Conservation (phyloP, 176 grass and related monocot species). For the Poa pratensis region DNA sequence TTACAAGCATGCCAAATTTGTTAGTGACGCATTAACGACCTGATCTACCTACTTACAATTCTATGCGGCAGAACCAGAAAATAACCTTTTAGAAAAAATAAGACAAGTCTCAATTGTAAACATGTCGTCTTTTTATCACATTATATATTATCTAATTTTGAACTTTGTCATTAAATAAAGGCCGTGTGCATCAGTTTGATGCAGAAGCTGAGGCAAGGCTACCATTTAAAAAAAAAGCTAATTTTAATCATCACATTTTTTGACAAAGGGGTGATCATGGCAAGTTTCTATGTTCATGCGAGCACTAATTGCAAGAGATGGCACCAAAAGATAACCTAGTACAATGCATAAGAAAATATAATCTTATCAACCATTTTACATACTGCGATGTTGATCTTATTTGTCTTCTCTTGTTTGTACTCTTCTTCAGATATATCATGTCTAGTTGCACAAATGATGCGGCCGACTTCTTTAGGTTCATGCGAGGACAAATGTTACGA, state of each 20-base stretch:
- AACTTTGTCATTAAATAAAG: too few species aligned
- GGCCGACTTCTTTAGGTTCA: background rate
- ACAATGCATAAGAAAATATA: background rate
- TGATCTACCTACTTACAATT: background rate
- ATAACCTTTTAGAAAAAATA: background rate
- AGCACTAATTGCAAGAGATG: background rate
- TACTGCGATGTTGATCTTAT: background rate
- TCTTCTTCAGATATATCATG: background rate
- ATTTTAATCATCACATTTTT: background rate
- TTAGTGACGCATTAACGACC: background rate
- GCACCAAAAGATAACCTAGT: background rate
- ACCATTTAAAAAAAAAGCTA: too few species aligned
- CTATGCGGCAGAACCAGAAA: background rate
- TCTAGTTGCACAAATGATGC: background rate
- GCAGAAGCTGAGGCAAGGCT: too few species aligned
- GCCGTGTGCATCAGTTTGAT: too few species aligned
- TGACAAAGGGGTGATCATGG: background rate
- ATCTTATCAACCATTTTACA: background rate
- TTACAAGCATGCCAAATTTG: background rate
- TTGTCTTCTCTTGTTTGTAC: background rate
- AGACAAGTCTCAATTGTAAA: background rate
- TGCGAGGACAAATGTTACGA: background rate
- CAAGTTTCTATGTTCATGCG: background rate
- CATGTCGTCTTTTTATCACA: background rate
- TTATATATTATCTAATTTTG: background rate